A percentile compares a stretch with the other conserved stretches of the same genome.
Conservation (phyloP, 306 rosid genomes). For the Malus domestica region DNA sequence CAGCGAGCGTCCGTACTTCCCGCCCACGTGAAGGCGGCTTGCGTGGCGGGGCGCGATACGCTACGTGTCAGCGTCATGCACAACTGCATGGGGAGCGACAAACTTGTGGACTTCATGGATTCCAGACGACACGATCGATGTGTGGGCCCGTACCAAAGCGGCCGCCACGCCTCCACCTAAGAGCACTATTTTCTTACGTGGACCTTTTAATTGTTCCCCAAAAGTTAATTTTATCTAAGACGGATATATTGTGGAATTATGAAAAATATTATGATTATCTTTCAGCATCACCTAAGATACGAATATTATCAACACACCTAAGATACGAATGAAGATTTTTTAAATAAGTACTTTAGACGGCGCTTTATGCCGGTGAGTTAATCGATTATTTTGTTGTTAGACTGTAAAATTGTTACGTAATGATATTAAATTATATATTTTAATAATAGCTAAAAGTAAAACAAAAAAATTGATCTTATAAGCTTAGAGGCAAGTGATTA, state of each 20-base stretch:
- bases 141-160: conserved; percentile 4
- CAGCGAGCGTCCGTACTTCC: background rate
- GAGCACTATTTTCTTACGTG: conserved; percentile 4
- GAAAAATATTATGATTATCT: background rate
- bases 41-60: background rate
- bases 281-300: background rate
- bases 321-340: background rate
- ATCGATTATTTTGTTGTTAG: no score
- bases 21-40: conserved; percentile 2
- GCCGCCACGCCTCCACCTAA: conserved; percentile 23
- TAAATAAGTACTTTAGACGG: background rate
- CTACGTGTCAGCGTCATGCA: background rate
- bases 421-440: no score
- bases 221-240: no score
- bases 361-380: background rate
- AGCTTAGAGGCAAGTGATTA: no score
- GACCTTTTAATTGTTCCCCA: background rate
- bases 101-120: background rate
- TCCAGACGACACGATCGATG: background rate
- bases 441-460: no score
- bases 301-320: background rate
- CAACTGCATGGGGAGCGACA: background rate
- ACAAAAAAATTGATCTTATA: no score
- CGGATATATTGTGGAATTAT: no score
- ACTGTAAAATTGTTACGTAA: no score